phyloP scores from a whole-genome alignment of 345 rosid genomes.

The Lumnitzera racemosa region DNA sequence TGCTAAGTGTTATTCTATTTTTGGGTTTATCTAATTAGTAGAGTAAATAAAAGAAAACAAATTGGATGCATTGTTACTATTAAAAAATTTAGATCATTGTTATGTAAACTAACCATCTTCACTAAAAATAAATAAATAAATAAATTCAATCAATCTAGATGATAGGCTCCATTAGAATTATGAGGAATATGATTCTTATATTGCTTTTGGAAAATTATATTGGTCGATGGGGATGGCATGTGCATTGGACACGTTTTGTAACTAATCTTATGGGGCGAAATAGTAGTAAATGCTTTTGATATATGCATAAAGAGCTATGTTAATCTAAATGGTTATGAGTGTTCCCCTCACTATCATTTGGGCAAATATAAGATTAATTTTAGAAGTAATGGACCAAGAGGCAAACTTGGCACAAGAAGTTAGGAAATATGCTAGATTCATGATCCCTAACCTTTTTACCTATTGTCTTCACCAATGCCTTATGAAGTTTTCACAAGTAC shows the following conservation, averaged over 20 bases:
- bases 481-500: conserved; percentile 62
- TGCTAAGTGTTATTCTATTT: no score
- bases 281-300: conserved; percentile 56
- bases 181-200: not conserved
- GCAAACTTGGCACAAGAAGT: conserved; percentile 40
- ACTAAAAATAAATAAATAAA: no score
- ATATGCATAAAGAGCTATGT: conserved; percentile 67
- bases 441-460: conserved; percentile 73
- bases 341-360: conserved; percentile 63
- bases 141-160: not conserved
- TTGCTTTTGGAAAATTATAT: not conserved
- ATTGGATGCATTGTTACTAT: no score
- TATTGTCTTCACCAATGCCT: conserved; percentile 67
- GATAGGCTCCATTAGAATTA: not conserved
- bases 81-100: no score
- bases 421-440: conserved; percentile 48
- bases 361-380: conserved; percentile 47
- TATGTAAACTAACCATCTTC: not conserved
- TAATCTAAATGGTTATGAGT: conserved; percentile 49
- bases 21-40: no score
- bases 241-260: conserved; percentile 74
- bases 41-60: no score
- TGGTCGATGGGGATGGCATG: conserved; percentile 68
- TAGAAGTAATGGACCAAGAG: conserved; percentile 46
- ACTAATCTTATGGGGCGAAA: conserved; percentile 77